Conservation (phyloP, 192 early-diverging fungal species). For the Linnemannia zychae region DNA sequence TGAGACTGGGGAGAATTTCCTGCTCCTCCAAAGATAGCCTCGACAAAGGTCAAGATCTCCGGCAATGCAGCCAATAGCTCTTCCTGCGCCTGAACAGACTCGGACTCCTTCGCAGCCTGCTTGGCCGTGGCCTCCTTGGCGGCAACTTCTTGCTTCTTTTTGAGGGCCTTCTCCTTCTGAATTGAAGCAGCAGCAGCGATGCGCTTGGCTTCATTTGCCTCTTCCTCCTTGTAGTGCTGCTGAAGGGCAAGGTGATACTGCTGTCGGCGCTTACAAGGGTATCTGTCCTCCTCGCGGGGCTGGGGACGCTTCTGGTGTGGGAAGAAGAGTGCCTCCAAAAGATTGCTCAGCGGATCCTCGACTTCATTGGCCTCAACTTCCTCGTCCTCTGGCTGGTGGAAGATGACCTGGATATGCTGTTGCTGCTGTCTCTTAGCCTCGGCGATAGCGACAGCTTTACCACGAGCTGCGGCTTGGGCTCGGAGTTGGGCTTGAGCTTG, state of each 20-base stretch:
- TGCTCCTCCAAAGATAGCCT: slow-evolving; percentile 10
- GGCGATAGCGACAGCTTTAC: background rate
- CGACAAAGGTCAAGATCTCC: slow-evolving; percentile 9
- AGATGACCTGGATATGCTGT: background rate
- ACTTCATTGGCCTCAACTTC: background rate
- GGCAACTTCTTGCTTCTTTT: background rate
- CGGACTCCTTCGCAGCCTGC: too few species aligned
- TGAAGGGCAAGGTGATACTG: slow-evolving; percentile 6
- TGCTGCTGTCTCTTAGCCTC: slow-evolving; percentile 3
- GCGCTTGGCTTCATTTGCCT: background rate
- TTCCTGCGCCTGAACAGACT: background rate
- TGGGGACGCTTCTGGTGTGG: slow-evolving; percentile 15
- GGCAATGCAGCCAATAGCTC: slow-evolving; percentile 13
- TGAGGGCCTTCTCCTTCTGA: background rate
- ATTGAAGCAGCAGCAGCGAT: too few species aligned
- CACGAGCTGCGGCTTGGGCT: background rate
- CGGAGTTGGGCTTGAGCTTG: slow-evolving; percentile 5
- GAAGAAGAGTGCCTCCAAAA: slow-evolving; percentile 23
- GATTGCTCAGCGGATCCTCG: slow-evolving; percentile 9
- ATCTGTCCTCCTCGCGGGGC: slow-evolving; percentile 12
- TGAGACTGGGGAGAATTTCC: background rate
- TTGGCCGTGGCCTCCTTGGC: background rate
- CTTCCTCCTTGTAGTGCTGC: background rate
- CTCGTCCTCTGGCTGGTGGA: slow-evolving; percentile 5
- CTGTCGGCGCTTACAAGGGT: slow-evolving; percentile 31